Evolutionary conservation across 139 green algal species (phyloP), one percentile per base, ranked within the genome.

Genomic region (Micractinium sp.): DNA sequence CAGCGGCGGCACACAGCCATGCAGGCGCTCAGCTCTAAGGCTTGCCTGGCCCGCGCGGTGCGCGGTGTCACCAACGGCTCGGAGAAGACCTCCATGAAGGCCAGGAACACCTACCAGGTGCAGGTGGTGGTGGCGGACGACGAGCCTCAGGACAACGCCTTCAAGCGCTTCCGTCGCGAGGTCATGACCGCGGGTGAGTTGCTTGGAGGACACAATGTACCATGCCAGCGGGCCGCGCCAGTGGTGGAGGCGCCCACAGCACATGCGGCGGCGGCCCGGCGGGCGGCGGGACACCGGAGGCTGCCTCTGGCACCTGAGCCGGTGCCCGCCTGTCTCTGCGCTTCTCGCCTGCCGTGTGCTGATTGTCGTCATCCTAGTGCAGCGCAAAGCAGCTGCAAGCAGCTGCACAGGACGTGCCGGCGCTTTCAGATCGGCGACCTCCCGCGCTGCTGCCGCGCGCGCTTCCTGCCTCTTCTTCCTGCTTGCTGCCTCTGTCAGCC

Each of bases 131-230:
- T 92, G 69, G 90, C 87, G 13, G 81, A 87, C 2, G 90, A 92
- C 47, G 90, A 92, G 82, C 86, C 90, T n/a, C 87, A 90, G 60
- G 90, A 92, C 83, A 91, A 79, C 63, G 90, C 90, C 23, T 75
- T 92, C 69, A 92, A 92, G 63, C 85, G 90, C 20, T 92, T 92
- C 73, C 66, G 90, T 22, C 71, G 90, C 41, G 90, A 92, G 71
- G 90, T 92, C 60, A 92, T 91, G 86, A 67, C 25, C 31, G 83
- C 83, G 56, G 83, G 83, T 69, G 33, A 73, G 80, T 33, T 33
- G 19, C 15, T 9, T 19, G 29, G 47, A 9, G 47, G 7, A 56
- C 47, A 56, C 47, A 56, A 56, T 56, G 47, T 9, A 56, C 47
- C 47, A 56, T 5, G 47, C 47, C 23, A 3, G 27, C 7, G 3